Evolutionary conservation across 2,329 filamentous ascomycete species (phyloP).

Genomic region (Dryadomyces quercus-mongolicae): DNA sequence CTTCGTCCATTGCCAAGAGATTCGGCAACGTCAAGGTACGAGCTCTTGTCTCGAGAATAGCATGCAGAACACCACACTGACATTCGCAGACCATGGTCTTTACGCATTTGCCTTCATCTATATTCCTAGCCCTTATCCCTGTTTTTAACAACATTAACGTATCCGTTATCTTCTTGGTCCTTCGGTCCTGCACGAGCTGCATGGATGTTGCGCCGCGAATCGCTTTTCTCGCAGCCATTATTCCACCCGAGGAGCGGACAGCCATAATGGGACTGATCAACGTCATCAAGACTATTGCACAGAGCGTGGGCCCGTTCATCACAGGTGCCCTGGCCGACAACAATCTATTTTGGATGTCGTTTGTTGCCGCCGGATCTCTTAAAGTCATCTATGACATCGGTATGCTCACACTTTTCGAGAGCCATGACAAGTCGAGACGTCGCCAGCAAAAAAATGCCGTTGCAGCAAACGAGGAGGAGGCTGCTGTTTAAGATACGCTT

Average conservation of each 20-base stretch:
- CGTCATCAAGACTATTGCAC: slow-evolving; percentile 52
- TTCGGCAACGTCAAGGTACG: slow-evolving; percentile 47
- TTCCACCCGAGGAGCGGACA: slow-evolving; percentile 54
- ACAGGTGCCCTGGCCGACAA: slow-evolving; percentile 49
- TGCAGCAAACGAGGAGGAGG: no score
- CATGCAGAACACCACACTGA: no score
- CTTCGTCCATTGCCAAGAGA: slow-evolving; percentile 40
- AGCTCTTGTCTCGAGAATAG: slow-evolving; percentile 10
- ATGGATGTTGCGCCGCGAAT: slow-evolving; percentile 63
- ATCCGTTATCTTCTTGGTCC: slow-evolving; percentile 41
- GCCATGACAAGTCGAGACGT: slow-evolving; percentile 5
- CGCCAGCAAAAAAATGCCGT: no score
- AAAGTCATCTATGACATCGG: slow-evolving; percentile 13
- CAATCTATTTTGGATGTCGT: slow-evolving; percentile 8
- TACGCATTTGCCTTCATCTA: slow-evolving; percentile 56
- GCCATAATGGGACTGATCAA: slow-evolving; percentile 61
- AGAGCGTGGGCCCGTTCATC: slow-evolving; percentile 49
- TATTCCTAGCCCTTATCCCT: slow-evolving; percentile 49
- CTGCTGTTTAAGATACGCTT: no score
- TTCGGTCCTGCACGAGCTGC: slow-evolving; percentile 48
- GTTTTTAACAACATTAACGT: slow-evolving; percentile 5
- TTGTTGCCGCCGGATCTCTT: slow-evolving; percentile 11
- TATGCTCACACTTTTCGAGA: slow-evolving; percentile 9
- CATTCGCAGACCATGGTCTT: slow-evolving; percentile 57
- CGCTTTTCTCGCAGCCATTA: slow-evolving; percentile 55